Evolutionary conservation across 2,329 filamentous ascomycete genomes (phyloP).

Genomic region (Cercospora sojina): DNA sequence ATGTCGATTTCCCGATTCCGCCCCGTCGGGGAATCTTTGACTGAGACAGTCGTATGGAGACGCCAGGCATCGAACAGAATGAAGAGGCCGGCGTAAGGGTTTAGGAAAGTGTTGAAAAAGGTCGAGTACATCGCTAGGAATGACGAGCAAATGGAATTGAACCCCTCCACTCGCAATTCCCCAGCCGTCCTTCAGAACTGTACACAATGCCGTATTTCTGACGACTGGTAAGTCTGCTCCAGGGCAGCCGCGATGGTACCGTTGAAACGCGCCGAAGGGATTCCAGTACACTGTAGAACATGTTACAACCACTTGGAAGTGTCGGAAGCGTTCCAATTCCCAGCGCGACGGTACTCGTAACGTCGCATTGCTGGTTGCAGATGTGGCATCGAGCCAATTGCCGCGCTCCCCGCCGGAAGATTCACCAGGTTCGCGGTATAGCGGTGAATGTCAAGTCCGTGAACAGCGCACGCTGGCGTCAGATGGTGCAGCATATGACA

Average conservation of each 20-base stretch:
- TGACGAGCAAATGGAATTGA: neutral
- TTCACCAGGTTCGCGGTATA: neutral
- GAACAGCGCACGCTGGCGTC: neutral
- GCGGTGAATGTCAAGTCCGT: neutral
- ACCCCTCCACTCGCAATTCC: too few relatives aligned
- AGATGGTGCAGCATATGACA: neutral
- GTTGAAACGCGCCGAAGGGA: neutral
- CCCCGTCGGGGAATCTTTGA: conserved; percentile 25
- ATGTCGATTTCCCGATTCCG: conserved; percentile 25
- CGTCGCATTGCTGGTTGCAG: neutral
- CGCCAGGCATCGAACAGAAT: neutral
- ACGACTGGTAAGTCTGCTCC: neutral
- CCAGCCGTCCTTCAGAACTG: neutral
- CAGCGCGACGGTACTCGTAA: neutral
- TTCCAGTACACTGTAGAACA: neutral
- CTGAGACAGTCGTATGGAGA: neutral
- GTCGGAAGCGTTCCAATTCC: neutral
- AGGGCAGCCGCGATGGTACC: neutral
- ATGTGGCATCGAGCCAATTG: neutral
- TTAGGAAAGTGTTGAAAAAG: neutral
- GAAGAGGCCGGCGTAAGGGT: neutral
- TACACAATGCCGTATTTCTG: neutral
- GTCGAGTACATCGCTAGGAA: neutral
- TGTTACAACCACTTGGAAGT: neutral
- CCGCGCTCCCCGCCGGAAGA: neutral